phyloP scores from a whole-genome alignment of 1,284 basidiomycete genomes.

The Coniophora puteana region DNA sequence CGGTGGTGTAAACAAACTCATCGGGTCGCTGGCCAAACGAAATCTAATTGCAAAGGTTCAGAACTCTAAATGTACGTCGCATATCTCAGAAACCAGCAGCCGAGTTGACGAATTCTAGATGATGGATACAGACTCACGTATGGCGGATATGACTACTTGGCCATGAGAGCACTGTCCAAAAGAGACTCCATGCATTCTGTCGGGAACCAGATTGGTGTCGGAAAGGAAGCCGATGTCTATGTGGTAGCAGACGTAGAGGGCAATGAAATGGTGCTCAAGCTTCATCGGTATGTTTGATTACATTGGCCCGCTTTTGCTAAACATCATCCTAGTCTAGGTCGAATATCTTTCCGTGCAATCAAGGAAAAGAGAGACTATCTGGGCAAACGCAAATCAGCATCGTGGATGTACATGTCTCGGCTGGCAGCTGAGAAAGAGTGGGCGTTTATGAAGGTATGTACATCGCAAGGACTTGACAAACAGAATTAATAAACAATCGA shows the following conservation, averaged over 20 bases:
- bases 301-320: slow-evolving; percentile 8
- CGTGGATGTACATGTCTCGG: slow-evolving; percentile 99
- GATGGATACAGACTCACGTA: slow-evolving; percentile 98
- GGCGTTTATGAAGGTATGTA: slow-evolving; percentile 92
- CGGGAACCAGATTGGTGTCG: slow-evolving; percentile 97
- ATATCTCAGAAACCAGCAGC: slow-evolving; percentile 2
- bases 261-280: slow-evolving; percentile 85
- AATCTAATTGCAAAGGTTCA: slow-evolving; percentile 89
- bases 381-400: slow-evolving; percentile 92
- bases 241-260: slow-evolving; percentile 85
- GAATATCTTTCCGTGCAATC: slow-evolving; percentile 95
- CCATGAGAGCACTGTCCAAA: slow-evolving; percentile 90
- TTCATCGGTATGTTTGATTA: slow-evolving; percentile 71
- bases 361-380: slow-evolving; percentile 98
- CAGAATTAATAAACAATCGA: slow-evolving; percentile 1
- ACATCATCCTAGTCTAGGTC: slow-evolving; percentile 69
- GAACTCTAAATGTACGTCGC: slow-evolving; percentile 80
- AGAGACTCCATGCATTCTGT: slow-evolving; percentile 84
- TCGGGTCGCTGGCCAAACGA: slow-evolving; percentile 88
- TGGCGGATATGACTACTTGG: slow-evolving; percentile 95
- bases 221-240: slow-evolving; percentile 98
- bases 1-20: slow-evolving; percentile 91
- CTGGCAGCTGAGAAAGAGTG: slow-evolving; percentile 96
- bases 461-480: no score
- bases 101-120: slow-evolving; percentile 47